Base-by-base conservation (phyloP, 2,329 filamentous ascomycete genomes). In the Zymoseptoria ardabiliae region DNA sequence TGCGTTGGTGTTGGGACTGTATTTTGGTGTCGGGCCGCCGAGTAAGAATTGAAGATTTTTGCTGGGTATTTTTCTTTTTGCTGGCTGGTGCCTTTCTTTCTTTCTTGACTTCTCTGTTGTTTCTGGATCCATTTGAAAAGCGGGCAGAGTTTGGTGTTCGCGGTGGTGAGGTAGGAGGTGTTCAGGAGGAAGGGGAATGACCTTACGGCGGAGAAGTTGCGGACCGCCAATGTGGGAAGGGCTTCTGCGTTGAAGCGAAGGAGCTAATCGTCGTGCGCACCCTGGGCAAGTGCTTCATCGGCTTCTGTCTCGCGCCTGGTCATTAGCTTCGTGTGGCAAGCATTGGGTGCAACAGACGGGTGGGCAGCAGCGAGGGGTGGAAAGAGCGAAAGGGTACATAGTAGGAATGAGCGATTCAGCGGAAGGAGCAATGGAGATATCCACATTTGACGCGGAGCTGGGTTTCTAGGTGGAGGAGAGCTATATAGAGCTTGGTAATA, bases 1-100 rank as follows among this genome's bases (percentile, higher is more conserved):
- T 49, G 82, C 75, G 19, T 72, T 84, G 28, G 71, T 77, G 17
- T 69, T 79, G 56, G 81, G 79, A 8, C 61, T 83, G 35, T 77
- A 76, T 66, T 79, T 80, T 69, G 78, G 78, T 21, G 20, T 51
- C 7, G 20, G 20, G 5, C 50, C 50, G 50, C 50, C 20, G 50
- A 51, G 50, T 21, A 51, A 51, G 50, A 21, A 21, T 51, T 23
- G 50, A 51, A 9, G 8, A 9, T 19, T 20, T 19, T 51, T 17
- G n/a, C 19, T 51, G n/a, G 7, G 22, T 51, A 1, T 20, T 2
- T 50, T 19, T 50, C 17, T n/a, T n/a, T n/a, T n/a, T n/a, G n/a
- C n/a, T n/a, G n/a, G 45, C 17, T n/a, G 20, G 9, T n/a, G 7
- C 2, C 17, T 50, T 50, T n/a, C n/a, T n/a, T 21, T 49, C 20